Evolutionary conservation across 768 basidiomycete species (phyloP).

Genomic region (Hericium coralloides): DNA sequence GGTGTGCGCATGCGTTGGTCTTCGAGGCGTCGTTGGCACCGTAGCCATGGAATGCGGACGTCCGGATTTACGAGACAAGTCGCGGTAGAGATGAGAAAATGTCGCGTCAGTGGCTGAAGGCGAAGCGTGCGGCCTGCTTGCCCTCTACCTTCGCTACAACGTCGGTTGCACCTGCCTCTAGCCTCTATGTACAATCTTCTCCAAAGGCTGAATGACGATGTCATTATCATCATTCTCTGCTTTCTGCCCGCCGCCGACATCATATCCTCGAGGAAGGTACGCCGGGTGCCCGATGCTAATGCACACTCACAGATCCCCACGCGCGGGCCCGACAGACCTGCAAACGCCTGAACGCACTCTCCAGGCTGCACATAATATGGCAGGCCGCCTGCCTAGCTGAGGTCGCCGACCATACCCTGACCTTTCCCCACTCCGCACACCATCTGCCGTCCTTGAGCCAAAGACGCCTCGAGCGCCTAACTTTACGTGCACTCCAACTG

Average conservation of each 20-base stretch:
- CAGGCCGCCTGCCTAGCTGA: background rate
- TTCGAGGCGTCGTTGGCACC: conserved; percentile 24
- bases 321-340: background rate
- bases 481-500: background rate
- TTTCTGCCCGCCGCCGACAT: background rate
- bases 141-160: too few relatives aligned
- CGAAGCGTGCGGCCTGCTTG: too few relatives aligned
- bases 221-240: background rate
- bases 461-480: background rate
- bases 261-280: background rate
- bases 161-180: too few relatives aligned
- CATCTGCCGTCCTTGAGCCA: background rate
- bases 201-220: background rate
- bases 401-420: background rate
- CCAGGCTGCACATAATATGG: background rate
- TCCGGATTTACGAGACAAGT: background rate
- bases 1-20: conserved; percentile 27
- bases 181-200: too few relatives aligned
- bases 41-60: conserved; percentile 21
- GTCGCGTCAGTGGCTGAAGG: background rate
- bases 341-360: background rate
- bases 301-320: background rate
- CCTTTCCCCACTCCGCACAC: background rate
- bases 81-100: background rate
- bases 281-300: background rate